Conservation (phyloP, 148 eudicot genomes). For the Chenopodium album region DNA sequence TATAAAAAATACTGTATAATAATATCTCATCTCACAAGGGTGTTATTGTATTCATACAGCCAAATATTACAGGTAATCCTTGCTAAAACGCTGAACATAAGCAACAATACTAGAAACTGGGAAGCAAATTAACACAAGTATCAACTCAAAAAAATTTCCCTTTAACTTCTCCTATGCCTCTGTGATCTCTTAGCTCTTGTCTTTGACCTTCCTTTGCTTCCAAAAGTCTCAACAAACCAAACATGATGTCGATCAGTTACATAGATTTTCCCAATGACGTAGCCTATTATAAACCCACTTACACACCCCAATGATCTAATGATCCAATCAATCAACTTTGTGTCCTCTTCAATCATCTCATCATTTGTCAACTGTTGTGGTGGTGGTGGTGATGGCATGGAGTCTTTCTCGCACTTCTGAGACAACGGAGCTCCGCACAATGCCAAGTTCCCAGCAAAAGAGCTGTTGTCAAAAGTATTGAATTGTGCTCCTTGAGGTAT, state of each 20-base stretch:
- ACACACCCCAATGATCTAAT: slow-evolving; percentile 26
- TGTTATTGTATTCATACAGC: too few species aligned
- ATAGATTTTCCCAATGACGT: slow-evolving; percentile 26
- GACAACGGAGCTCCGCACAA: slow-evolving; percentile 38
- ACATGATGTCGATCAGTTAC: slow-evolving; percentile 20
- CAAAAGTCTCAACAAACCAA: slow-evolving; percentile 18
- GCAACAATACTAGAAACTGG: not conserved
- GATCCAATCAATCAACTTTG: slow-evolving; percentile 27
- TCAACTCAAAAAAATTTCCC: too few species aligned
- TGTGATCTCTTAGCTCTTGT: not conserved
- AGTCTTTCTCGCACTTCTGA: slow-evolving; percentile 6
- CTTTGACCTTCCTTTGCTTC: slow-evolving; percentile 2
- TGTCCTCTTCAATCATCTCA: not conserved
- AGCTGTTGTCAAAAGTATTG: not conserved
- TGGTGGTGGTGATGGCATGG: not conserved
- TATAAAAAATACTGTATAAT: too few species aligned
- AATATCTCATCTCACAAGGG: too few species aligned
- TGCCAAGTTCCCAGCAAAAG: slow-evolving; percentile 32
- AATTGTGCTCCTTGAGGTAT: not conserved
- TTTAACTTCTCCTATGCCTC: not conserved
- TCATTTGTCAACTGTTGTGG: too few species aligned
- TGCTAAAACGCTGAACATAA: not conserved
- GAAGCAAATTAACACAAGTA: too few species aligned
- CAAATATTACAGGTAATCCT: not conserved
- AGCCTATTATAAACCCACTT: slow-evolving; percentile 28